Percentiles rank a stretch among this genome's conserved stretches.
phyloP scores from a whole-genome alignment of 441 rosid species.

The Adansonia rubrostipa region DNA sequence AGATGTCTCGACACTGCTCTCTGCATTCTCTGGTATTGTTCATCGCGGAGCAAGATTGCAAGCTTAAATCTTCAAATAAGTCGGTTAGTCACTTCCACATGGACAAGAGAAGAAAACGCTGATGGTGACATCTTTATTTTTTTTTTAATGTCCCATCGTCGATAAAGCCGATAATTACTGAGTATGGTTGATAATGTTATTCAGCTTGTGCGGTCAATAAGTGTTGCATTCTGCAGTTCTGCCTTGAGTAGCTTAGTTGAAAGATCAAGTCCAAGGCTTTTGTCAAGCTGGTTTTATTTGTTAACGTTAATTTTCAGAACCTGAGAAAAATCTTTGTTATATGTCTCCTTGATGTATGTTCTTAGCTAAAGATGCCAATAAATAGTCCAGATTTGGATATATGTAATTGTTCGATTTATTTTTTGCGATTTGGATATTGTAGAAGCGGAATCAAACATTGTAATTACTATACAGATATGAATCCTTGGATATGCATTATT shows the following conservation, averaged over 20 bases:
- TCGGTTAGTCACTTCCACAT: not conserved
- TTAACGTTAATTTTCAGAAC: not conserved
- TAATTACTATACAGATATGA: no score
- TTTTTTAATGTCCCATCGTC: conserved; percentile 8
- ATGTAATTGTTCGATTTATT: no score
- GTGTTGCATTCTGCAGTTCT: not conserved
- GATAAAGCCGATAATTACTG: not conserved
- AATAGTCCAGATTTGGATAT: no score
- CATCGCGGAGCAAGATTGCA: not conserved
- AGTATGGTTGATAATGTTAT: not conserved
- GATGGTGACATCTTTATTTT: not conserved
- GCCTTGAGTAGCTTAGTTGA: not conserved
- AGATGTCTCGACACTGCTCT: conserved; percentile 9
- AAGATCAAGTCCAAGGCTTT: not conserved
- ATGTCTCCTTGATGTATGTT: not conserved
- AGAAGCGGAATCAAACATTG: no score
- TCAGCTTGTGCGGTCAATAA: not conserved
- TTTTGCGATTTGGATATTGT: no score
- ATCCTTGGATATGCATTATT: no score
- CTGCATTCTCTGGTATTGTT: not conserved
- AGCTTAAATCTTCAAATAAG: no score
- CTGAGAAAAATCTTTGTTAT: not conserved
- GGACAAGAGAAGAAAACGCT: not conserved
- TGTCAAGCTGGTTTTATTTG: not conserved
- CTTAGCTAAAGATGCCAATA: not conserved